A percentile compares a stretch with the other conserved stretches of the same genome.
These are phyloP conservation scores for Endoconidiophora laricicola DNA, from an alignment of 2,329 filamentous ascomycete genomes.

Conservation along the genomic window DNA sequence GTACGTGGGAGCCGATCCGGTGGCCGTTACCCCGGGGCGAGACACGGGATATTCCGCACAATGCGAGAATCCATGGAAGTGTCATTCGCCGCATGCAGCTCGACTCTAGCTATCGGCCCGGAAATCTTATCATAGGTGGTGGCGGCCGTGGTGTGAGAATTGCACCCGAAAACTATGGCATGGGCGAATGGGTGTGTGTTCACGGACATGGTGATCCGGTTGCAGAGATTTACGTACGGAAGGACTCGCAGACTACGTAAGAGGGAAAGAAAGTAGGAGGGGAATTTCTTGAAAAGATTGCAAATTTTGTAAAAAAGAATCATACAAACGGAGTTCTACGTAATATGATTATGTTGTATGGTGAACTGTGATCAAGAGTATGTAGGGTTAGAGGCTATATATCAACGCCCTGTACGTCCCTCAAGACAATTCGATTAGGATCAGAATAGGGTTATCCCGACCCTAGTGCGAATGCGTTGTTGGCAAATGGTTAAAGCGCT, in stretches of 20 bases:
- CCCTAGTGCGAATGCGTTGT: too few relatives aligned
- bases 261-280: background rate
- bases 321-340: background rate
- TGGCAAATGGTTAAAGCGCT: too few relatives aligned
- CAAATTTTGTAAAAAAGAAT: too few relatives aligned
- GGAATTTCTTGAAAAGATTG: background rate
- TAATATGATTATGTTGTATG: background rate
- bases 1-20: constrained; percentile 61
- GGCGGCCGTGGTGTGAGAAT: constrained; percentile 51
- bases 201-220: constrained; percentile 48
- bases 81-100: constrained; percentile 55
- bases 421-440: too few relatives aligned
- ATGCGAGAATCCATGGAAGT: constrained; percentile 55
- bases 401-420: too few relatives aligned
- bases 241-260: constrained; percentile 16
- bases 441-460: too few relatives aligned
- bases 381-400: too few relatives aligned
- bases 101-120: constrained; percentile 51
- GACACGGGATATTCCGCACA: constrained; percentile 55
- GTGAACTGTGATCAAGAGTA: background rate
- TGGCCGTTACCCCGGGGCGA: constrained; percentile 70
- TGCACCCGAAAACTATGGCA: constrained; percentile 46
- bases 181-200: constrained; percentile 55
- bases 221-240: constrained; percentile 48
- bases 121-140: constrained; percentile 65